phyloP scores from a whole-genome alignment of 768 basidiomycete genomes.

The Brasilioporus rufonigricans region DNA sequence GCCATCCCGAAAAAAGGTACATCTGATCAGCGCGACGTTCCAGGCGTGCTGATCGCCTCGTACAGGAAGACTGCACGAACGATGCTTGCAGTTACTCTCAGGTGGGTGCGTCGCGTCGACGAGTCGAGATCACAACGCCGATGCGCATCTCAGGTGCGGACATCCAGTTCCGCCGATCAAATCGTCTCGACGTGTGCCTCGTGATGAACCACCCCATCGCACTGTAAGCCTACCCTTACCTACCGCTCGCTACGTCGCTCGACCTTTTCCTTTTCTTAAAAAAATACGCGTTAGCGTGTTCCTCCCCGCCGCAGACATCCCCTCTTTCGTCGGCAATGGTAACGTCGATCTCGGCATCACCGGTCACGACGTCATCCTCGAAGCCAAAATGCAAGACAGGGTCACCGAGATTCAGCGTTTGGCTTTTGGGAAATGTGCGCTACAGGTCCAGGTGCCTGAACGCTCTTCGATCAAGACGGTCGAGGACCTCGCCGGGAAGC shows the following conservation, averaged over 20 bases:
- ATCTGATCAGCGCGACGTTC: not conserved
- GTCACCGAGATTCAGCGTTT: constrained; percentile 81
- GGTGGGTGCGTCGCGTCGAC: constrained; percentile 47
- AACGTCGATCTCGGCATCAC: constrained; percentile 97
- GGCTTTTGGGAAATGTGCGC: constrained; percentile 88
- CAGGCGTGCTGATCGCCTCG: not conserved
- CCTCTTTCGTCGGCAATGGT: constrained; percentile 97
- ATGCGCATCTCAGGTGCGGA: constrained; percentile 72
- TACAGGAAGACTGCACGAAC: constrained; percentile 84
- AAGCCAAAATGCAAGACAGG: constrained; percentile 75
- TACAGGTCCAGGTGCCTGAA: constrained; percentile 92
- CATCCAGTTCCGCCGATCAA: constrained; percentile 86
- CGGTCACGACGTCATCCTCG: constrained; percentile 95
- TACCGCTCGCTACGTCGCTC: not conserved
- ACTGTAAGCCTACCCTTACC: constrained; percentile 49
- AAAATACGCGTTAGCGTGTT: constrained; percentile 68
- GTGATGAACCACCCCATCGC: constrained; percentile 92
- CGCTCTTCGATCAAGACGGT: constrained; percentile 61
- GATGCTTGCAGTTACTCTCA: constrained; percentile 79
- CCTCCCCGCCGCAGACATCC: constrained; percentile 94
- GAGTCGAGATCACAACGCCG: too few relatives aligned
- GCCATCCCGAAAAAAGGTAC: constrained; percentile 97
- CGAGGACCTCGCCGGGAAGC: constrained; percentile 83
- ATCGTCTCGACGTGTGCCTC: constrained; percentile 90
- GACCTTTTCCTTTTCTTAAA: not conserved